A percentile compares a stretch with the other conserved stretches of the same genome.
phyloP scores from a whole-genome alignment of 768 basidiomycete species.

The Lentinula boryana region DNA sequence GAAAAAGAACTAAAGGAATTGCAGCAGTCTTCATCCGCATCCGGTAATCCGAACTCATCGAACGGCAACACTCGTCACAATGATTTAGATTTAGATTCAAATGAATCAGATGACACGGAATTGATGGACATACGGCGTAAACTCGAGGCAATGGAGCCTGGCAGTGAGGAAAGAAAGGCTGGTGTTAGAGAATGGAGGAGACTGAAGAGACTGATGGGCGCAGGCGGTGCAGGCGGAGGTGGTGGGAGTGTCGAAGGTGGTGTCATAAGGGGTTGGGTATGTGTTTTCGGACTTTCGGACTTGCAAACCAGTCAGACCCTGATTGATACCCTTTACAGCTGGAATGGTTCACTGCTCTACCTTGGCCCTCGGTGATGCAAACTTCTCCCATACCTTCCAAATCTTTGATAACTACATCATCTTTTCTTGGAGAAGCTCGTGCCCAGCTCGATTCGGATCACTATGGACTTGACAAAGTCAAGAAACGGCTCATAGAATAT shows the following conservation, averaged over 20 bases:
- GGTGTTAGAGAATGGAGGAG: conserved; percentile 80
- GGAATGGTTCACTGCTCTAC: conserved; percentile 84
- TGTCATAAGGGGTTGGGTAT: conserved; percentile 78
- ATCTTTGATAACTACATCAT: conserved; percentile 35
- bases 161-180: conserved; percentile 77
- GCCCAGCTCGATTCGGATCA: conserved; percentile 85
- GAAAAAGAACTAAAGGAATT: conserved; percentile 67
- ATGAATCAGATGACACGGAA: conserved; percentile 77
- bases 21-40: conserved; percentile 19
- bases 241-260: conserved; percentile 74
- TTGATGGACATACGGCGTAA: conserved; percentile 64
- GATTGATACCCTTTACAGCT: conserved; percentile 40
- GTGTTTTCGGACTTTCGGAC: background rate
- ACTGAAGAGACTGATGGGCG: conserved; percentile 44
- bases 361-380: conserved; percentile 63
- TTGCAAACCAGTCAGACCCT: background rate
- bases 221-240: conserved; percentile 3
- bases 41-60: conserved; percentile 11
- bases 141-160: conserved; percentile 68
- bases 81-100: conserved; percentile 61
- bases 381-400: conserved; percentile 10
- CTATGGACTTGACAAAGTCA: conserved; percentile 89
- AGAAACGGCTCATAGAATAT: conserved; percentile 87
- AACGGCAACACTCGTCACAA: conserved; percentile 18
- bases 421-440: conserved; percentile 67